Evolutionary conservation across 176 grass and related monocot species (phyloP), one percentile per base, ranked within the genome.

Genomic region (Zizania latifolia): DNA sequence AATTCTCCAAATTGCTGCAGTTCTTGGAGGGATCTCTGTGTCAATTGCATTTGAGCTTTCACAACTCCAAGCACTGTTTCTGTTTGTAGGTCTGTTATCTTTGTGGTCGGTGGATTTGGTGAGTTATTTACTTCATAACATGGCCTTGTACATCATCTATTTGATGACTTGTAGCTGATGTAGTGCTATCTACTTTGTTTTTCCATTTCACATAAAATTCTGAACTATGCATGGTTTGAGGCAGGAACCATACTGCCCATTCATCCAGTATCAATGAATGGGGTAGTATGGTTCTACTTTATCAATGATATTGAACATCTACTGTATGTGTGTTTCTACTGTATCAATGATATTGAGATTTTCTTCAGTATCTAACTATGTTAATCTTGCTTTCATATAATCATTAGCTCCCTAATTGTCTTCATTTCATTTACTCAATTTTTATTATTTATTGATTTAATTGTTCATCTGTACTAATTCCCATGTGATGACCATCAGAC

Each of bases 31-130:
- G 30, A 6, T 83, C 68, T 85, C 83, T 40, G 17, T 83, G 69
- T 93, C 73, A 61, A 54, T 66, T 85, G 78, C 53, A 70, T 77
- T 87, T 26, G 65, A 87, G 15, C 73, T 93, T 83, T 91, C 94
- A 74, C 88, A 88, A 80, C 58, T 89, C 53, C 88, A 89, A 41
- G 73, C 89, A 36, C 53, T 97, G 27, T 93, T 84, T 60, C 8
- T 89, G 29, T 54, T 90, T 61, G n/a, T 97, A 23, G 88, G 81
- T 14, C 61, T 93, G 41, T 70, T 97, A 31, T 97, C 90, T 54
- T 48, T 91, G 24, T 91, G 94, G 90, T 87, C 90, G 56, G 69
- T 93, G 24, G 94, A 97, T 82, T 88, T 89, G 84, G 94, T 91
- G 60, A 97, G 93, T 91, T 81, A 36, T 43, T 78, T 78, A 54